A percentile compares a stretch with the other conserved stretches of the same genome.
Conservation (phyloP, 2,329 filamentous ascomycete genomes). For the Pseudohalonectria lignicola region DNA sequence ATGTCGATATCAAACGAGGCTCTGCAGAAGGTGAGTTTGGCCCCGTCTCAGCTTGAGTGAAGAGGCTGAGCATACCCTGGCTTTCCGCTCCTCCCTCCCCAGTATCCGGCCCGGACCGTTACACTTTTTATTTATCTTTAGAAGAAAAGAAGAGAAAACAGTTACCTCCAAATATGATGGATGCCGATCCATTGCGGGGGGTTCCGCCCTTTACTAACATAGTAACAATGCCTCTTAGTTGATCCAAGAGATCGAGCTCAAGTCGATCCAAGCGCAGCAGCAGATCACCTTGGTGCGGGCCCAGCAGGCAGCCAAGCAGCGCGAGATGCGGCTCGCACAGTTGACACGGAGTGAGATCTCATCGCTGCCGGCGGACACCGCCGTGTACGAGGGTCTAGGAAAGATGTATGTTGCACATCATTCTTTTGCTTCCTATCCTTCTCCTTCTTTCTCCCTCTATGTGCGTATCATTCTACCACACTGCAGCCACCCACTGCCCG, state of each 20-base stretch:
- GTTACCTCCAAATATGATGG: too few relatives aligned
- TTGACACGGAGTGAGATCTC: conserved; percentile 76
- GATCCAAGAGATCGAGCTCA: conserved; percentile 86
- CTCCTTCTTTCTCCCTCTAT: conserved; percentile 1
- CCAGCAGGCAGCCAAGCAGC: conserved; percentile 75
- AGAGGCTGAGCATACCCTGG: conserved; percentile 2
- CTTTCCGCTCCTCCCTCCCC: not conserved
- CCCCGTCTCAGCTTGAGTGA: not conserved
- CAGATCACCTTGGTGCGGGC: conserved; percentile 79
- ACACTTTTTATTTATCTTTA: too few relatives aligned
- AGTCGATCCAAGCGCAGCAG: conserved; percentile 79
- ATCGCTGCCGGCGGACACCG: conserved; percentile 62
- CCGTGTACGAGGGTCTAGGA: conserved; percentile 87
- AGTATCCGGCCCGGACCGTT: too few relatives aligned
- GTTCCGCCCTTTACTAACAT: too few relatives aligned
- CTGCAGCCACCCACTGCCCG: too few relatives aligned
- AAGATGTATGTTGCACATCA: conserved; percentile 64
- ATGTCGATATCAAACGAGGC: conserved; percentile 96
- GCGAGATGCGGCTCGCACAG: conserved; percentile 80
- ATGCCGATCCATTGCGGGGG: too few relatives aligned
- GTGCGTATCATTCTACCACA: too few relatives aligned
- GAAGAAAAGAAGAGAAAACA: too few relatives aligned
- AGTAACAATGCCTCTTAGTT: too few relatives aligned
- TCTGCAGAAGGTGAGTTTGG: conserved; percentile 65
- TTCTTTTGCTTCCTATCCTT: too few relatives aligned